phyloP scores from a whole-genome alignment of 345 rosid species.

The Hypericum perforatum region DNA sequence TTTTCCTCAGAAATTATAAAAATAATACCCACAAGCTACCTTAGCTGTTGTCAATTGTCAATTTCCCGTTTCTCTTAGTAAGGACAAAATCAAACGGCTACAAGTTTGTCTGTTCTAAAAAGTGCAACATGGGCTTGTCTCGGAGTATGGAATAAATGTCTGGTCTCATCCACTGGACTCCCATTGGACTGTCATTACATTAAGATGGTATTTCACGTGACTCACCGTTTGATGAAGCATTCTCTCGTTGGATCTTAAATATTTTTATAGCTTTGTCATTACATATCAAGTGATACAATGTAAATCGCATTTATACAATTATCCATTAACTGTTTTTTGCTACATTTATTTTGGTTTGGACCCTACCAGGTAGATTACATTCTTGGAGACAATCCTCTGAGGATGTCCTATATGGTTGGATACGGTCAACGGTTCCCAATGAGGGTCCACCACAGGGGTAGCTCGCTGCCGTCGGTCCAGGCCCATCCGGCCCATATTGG shows the following conservation, averaged over 20 bases:
- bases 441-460: slow-evolving; percentile 27
- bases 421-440: slow-evolving; percentile 21
- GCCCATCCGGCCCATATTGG: slow-evolving; percentile 22
- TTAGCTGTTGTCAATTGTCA: not conserved
- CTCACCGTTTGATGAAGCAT: not conserved
- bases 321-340: no score
- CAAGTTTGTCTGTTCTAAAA: no score
- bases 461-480: slow-evolving; percentile 22
- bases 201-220: slow-evolving; percentile 7
- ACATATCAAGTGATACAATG: no score
- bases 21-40: not conserved
- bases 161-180: not conserved
- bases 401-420: slow-evolving; percentile 30
- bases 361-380: slow-evolving; percentile 25
- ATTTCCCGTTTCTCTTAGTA: not conserved
- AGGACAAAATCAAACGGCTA: no score
- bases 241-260: not conserved
- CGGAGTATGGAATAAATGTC: not conserved
- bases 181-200: not conserved
- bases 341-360: no score
- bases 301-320: no score
- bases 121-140: not conserved
- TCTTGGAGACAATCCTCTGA: slow-evolving; percentile 27
- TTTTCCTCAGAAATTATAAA: not conserved
- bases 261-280: not conserved